A percentile compares a stretch with the other conserved stretches of the same genome.
These are phyloP conservation scores for Oryza punctata DNA, from an alignment of 176 grass and related monocot species.

Conservation along the genomic window DNA sequence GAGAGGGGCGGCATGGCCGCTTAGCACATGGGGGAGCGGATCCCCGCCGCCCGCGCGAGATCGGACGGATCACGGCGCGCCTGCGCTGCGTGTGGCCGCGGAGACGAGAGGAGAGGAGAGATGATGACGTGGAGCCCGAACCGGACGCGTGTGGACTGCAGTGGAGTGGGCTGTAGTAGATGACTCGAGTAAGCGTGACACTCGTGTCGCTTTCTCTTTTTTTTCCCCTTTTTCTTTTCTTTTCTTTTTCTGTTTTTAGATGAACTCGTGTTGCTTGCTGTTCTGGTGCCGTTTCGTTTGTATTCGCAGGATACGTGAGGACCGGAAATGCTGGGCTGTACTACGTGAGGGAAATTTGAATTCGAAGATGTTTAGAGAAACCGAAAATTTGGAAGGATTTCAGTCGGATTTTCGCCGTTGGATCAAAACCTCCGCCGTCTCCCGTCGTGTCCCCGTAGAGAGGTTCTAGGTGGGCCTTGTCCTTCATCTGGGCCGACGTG, in stretches of 20 bases:
- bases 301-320: background rate
- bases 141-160: constrained; percentile 31
- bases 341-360: background rate
- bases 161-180: background rate
- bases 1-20: constrained; percentile 48
- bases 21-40: constrained; percentile 24
- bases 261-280: background rate
- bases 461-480: no score
- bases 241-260: background rate
- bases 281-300: background rate
- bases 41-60: constrained; percentile 27
- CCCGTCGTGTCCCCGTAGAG: no score
- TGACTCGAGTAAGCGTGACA: constrained; percentile 9
- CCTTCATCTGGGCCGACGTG: no score
- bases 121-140: constrained; percentile 19
- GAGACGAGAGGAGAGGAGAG: background rate
- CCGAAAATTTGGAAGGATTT: background rate
- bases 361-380: no score
- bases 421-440: no score
- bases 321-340: background rate
- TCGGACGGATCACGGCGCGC: constrained; percentile 13
- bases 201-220: background rate
- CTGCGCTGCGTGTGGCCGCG: background rate
- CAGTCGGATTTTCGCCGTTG: background rate
- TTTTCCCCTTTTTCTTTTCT: background rate